phyloP scores from a whole-genome alignment of 305 asterid genomes.

The Solanum aculeatissimum region DNA sequence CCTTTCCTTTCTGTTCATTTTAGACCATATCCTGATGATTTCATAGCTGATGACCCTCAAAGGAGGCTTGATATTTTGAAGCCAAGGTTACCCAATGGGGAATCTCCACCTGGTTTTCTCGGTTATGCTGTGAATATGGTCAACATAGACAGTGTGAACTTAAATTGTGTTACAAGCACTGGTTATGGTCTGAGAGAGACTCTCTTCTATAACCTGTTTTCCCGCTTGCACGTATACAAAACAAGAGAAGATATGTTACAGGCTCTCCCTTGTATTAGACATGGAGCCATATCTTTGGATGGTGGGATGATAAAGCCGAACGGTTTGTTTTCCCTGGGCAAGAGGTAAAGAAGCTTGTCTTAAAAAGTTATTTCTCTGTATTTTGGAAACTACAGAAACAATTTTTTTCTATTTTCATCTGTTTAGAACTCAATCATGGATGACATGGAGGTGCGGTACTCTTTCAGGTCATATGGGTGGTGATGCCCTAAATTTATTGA shows the following conservation, averaged over 20 bases:
- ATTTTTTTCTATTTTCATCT: background rate
- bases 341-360: slow-evolving; percentile 21
- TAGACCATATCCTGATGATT: slow-evolving; percentile 57
- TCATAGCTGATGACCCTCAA: slow-evolving; percentile 63
- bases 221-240: slow-evolving; percentile 62
- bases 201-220: slow-evolving; percentile 64
- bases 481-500: background rate
- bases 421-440: background rate
- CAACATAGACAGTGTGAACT: slow-evolving; percentile 31
- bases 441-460: background rate
- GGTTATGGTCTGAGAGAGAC: slow-evolving; percentile 68
- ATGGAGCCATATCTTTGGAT: slow-evolving; percentile 75
- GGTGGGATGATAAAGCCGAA: slow-evolving; percentile 54
- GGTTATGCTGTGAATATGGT: slow-evolving; percentile 91
- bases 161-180: slow-evolving; percentile 18
- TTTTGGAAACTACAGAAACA: background rate
- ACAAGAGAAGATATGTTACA: slow-evolving; percentile 59
- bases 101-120: slow-evolving; percentile 69
- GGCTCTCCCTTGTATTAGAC: slow-evolving; percentile 41
- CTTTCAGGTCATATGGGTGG: background rate
- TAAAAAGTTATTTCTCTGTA: background rate
- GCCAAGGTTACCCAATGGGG: slow-evolving; percentile 57
- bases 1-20: slow-evolving; percentile 7
- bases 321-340: slow-evolving; percentile 32
- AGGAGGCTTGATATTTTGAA: slow-evolving; percentile 53